Base-by-base conservation (phyloP, 176 grass and related monocot genomes). In the Avena sativa region DNA sequence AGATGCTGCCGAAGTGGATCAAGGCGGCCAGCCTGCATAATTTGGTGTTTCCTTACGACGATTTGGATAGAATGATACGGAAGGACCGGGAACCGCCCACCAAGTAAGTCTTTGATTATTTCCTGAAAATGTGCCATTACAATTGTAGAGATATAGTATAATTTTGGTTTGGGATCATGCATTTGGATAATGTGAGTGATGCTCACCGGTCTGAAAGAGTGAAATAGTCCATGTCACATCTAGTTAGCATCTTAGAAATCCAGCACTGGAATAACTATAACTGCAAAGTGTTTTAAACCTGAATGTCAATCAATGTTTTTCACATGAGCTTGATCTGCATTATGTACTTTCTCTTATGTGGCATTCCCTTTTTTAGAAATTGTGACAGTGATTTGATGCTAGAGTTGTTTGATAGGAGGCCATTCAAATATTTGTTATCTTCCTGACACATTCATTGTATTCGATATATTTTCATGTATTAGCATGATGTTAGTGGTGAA, bases 21-120 rank as follows among this genome's bases (percentile, higher is more conserved):
- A 99, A 96, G 38, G 94, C 92, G 5, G 94, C 97, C 15, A 99
- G 97, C 68, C 90, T 99, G 89, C 97, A 99, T 59, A 99, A 99
- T 79, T 88, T 99, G 89, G 92, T 99, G 36, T 99, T 99, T 74
- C 97, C 97, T 20, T 99, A 87, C 65, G 97, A 99, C 67, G 92
- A 99, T 75, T 84, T 99, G 79, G 97, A 99, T 86, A 99, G 85
- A 77, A 81, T 99, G 97, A 86, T 96, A 75, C 84, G 97, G 5
- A 99, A 99, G 82, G 94, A 99, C 52, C 69, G 89, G 55, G 97
- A 99, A 86, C 90, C 97, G 0, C 94, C 97, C 0, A 84, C 87
- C 6, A 99, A 99, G 97, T 99, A 91, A 96, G 92, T 58, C 23
- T 57, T 23, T 3, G 1, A 30, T 75, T 21, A 36, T 21, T 66